Evolutionary conservation across 257 asterid genomes (phyloP).

Genomic region (Buddleja alternifolia): DNA sequence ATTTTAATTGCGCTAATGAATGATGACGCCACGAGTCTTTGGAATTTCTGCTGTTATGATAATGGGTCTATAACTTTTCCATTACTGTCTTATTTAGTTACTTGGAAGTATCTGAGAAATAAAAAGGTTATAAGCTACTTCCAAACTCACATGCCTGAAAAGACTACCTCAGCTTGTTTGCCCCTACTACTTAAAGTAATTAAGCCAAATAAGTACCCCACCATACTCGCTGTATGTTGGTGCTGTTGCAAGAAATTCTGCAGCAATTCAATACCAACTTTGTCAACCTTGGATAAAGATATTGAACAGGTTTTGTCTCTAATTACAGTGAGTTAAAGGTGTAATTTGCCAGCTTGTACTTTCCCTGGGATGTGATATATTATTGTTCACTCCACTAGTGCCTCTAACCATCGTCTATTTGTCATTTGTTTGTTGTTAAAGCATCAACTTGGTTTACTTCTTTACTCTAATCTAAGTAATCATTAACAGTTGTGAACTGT

Average conservation of each 20-base stretch:
- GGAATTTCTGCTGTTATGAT: not conserved
- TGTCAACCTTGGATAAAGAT: not conserved
- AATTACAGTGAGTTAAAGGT: too few relatives aligned
- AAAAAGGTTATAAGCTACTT: not conserved
- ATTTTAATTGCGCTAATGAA: conserved; percentile 15
- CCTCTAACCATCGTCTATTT: not conserved
- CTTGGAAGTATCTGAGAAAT: not conserved
- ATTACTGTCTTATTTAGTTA: conserved; percentile 9
- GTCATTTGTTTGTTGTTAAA: not conserved
- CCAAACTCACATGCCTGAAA: not conserved
- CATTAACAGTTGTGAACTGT: too few relatives aligned
- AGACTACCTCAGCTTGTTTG: not conserved
- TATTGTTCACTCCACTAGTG: not conserved
- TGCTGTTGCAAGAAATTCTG: not conserved
- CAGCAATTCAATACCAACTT: not conserved
- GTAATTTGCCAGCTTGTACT: not conserved
- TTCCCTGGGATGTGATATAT: not conserved
- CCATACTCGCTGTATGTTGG: not conserved
- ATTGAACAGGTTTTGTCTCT: not conserved
- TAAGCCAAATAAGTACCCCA: not conserved
- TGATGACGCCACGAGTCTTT: conserved; percentile 12
- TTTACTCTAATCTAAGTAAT: not conserved
- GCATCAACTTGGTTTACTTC: not conserved
- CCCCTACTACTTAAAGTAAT: not conserved
- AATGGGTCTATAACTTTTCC: not conserved